A percentile compares a stretch with the other conserved stretches of the same genome.
Conservation (phyloP, 768 basidiomycete species). For the Russula virescens region DNA sequence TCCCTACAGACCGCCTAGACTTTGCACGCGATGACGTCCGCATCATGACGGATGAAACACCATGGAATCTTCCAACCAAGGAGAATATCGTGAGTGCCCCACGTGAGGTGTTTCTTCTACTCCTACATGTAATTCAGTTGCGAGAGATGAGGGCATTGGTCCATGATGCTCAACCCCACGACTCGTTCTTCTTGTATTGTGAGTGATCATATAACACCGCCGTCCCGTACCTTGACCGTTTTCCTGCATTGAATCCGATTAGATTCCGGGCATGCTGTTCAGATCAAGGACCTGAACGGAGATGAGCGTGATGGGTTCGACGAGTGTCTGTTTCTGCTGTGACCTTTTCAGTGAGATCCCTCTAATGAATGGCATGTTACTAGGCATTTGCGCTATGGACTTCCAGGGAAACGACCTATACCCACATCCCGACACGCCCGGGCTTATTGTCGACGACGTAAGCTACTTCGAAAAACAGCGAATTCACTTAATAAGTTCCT, state of each 20-base stretch:
- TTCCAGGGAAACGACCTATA: neutral
- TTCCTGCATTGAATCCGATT: neutral
- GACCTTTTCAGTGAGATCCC: neutral
- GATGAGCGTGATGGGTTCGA: neutral
- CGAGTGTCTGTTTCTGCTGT: neutral
- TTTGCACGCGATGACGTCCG: neutral
- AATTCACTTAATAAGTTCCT: neutral
- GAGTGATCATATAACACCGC: neutral
- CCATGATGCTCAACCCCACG: neutral
- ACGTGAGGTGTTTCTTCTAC: neutral
- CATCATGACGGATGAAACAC: neutral
- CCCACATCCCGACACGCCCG: neutral
- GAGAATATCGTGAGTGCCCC: slow-evolving; percentile 2
- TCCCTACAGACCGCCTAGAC: neutral
- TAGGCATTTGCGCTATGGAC: slow-evolving; percentile 5
- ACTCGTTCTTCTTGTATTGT: slow-evolving; percentile 6
- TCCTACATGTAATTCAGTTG: neutral
- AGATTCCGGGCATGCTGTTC: slow-evolving; percentile 7
- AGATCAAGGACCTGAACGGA: neutral
- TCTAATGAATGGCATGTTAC: neutral
- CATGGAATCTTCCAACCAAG: neutral
- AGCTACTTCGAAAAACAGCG: neutral
- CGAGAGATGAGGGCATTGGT: neutral
- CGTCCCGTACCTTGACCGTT: neutral
- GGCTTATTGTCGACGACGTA: slow-evolving; percentile 5